A percentile compares a stretch with the other conserved stretches of the same genome.
Conservation (phyloP, 2,329 filamentous ascomycete species). For the Thelonectria olida region DNA sequence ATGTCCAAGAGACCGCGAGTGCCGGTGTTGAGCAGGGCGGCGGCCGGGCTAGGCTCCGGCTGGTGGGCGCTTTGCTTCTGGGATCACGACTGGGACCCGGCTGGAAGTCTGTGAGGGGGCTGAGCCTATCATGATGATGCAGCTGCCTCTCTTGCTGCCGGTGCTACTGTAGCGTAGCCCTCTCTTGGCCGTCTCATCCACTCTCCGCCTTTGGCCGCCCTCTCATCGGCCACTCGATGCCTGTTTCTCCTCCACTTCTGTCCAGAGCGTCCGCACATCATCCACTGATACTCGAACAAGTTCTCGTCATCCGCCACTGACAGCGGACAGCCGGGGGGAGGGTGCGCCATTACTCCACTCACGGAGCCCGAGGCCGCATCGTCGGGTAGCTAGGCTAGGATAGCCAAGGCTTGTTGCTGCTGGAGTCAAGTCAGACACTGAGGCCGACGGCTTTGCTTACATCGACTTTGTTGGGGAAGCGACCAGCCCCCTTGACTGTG, state of each 20-base stretch:
- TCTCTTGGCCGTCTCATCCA: constrained; percentile 7
- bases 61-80: constrained; percentile 15
- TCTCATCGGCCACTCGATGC: constrained; percentile 7
- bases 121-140: constrained; percentile 20
- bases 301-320: constrained; percentile 27
- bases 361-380: constrained; percentile 34
- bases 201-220: constrained; percentile 4
- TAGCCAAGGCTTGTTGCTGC: constrained; percentile 12
- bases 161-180: constrained; percentile 25
- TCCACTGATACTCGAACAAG: constrained; percentile 38
- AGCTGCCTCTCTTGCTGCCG: constrained; percentile 11
- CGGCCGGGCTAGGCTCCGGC: constrained; percentile 14
- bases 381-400: constrained; percentile 29
- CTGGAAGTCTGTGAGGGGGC: constrained; percentile 19
- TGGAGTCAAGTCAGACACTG: constrained; percentile 14
- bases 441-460: constrained; percentile 3
- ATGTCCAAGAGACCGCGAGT: constrained; percentile 16
- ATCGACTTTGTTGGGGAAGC: constrained; percentile 10
- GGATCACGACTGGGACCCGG: constrained; percentile 14
- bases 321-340: constrained; percentile 31
- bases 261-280: constrained; percentile 22
- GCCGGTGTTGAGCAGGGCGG: constrained; percentile 17
- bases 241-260: constrained; percentile 15
- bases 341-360: constrained; percentile 40
- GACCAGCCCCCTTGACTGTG: constrained; percentile 6